Base-by-base conservation (phyloP, 2,329 filamentous ascomycete species). In the Cladosporium sp. region DNA sequence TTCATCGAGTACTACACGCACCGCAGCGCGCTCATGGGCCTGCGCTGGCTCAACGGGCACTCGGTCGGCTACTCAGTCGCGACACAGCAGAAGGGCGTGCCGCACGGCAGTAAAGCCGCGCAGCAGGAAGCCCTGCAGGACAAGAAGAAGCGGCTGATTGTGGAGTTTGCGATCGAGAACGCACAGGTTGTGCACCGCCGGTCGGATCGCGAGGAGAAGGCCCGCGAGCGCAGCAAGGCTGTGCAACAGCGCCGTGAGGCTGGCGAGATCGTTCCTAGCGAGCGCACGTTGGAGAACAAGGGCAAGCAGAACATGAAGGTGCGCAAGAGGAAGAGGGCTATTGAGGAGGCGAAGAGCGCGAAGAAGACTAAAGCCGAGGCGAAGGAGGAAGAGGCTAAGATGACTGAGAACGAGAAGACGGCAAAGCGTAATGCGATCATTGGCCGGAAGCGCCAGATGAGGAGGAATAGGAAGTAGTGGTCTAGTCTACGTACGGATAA, bases 161-260 rank as follows among this genome's bases (percentile, higher is more conserved):
- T 93, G 38, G 95, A 99, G 74, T 99, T 99, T 72, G 92, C 94
- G 19, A 96, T 99, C 72, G 94, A 99, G 76, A 99, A 99, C 68
- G 92, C 91, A 1, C 92, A 97, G 69, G 94, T 99, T 1, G 88
- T 99, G n/a, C 84, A 87, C 65, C 83, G 94, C 63, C 83, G 95
- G 57, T 84, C 80, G 61, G 84, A 87, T 61, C 78, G 78, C 51
- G 87, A 91, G 70, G 73, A 76, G 54, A 84, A 84, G 63, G 76
- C 80, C 4, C 73, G 79, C 42, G 74, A 80, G 61, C 74, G 77
- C 42, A 77, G 76, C 54, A 63, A 64, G 49, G 64, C 65, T 54
- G 64, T 65, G 20, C 56, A 65, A 52, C 55, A 65, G 38, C 61
- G 64, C 22, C 55, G 60, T 34, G 59, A 61, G 38, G 61, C 42